Conservation (phyloP, 164 flowering plant genomes). For the Magnolia kwangsiensis region DNA sequence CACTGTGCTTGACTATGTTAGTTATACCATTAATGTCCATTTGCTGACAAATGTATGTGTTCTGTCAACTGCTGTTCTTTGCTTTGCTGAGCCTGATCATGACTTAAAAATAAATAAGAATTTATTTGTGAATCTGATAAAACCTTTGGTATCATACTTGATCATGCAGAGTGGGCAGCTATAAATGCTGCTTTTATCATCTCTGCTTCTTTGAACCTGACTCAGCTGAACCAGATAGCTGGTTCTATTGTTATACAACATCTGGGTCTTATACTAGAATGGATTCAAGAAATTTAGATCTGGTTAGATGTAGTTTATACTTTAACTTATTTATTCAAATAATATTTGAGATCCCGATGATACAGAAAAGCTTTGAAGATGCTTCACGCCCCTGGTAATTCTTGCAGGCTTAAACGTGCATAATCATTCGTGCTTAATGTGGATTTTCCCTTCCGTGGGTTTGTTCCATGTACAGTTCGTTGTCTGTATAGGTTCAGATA, state of each 20-base stretch:
- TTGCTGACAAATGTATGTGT: not conserved
- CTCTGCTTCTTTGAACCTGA: not conserved
- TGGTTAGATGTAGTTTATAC: not conserved
- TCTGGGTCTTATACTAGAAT: not conserved
- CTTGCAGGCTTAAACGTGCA: not conserved
- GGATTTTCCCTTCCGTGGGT: no score
- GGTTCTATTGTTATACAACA: not conserved
- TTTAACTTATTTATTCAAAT: no score
- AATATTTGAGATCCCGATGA: not conserved
- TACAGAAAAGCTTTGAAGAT: not conserved
- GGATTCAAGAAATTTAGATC: not conserved
- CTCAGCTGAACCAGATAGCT: not conserved
- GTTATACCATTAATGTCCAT: not conserved
- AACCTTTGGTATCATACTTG: no score
- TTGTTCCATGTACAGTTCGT: no score
- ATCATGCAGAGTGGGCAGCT: not conserved
- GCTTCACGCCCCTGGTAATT: not conserved
- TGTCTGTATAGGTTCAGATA: no score
- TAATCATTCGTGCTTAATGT: not conserved
- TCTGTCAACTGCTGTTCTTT: not conserved
- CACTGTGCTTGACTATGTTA: no score
- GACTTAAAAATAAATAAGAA: no score
- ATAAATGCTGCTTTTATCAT: not conserved
- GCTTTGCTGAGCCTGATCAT: no score
- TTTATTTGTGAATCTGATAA: no score